Evolutionary conservation across 768 basidiomycete species (phyloP), one percentile per base, ranked within the genome.

Genomic region (Suillus cothurnatus): DNA sequence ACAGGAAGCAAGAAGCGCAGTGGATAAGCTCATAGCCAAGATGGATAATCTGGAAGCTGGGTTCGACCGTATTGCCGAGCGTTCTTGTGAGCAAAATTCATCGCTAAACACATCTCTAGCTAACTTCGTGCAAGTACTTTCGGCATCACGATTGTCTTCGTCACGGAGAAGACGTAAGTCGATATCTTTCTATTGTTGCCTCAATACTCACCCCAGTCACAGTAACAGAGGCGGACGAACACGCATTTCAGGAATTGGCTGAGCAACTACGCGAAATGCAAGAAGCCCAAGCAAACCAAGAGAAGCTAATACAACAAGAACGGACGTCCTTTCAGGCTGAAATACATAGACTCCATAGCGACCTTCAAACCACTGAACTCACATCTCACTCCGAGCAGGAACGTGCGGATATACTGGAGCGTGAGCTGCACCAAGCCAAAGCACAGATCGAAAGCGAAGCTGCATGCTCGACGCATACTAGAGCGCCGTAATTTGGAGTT

Each of bases 11-110:
- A 86, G 87, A 36, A 67, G 71, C 6, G 80, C 85, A 3, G 78
- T 97, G 39, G 88, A 91, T 66, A 92, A 86, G 74, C 81, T 93
- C 6, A 80, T 94, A 50, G 77, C 75, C 38, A 90, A 88, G 75
- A 92, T 97, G 88, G 93, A 97, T 66, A 83, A 81, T 31, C 80
- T 96, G 15, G 90, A 93, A 73, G 74, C 85, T 0, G 90, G 90
- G 2, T 95, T 97, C 71, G 95, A 96, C 70, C 85, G 88, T 67
- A 90, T 96, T 70, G 91, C 92, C 4, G 93, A 95, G 73, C 86
- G 91, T 56, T 93, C 92, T 65, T 75, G 94, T 94, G 73, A 63
- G 92, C 70, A 66, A 21, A 32, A 50, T 8, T 21, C 43, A n/a
- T 55, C 39, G 2, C 28, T 15, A 53, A 21, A 39, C 19, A n/a